Percentiles rank a stretch among this genome's conserved stretches.
phyloP scores from a whole-genome alignment of 345 rosid species.

The Ceriops tagal region DNA sequence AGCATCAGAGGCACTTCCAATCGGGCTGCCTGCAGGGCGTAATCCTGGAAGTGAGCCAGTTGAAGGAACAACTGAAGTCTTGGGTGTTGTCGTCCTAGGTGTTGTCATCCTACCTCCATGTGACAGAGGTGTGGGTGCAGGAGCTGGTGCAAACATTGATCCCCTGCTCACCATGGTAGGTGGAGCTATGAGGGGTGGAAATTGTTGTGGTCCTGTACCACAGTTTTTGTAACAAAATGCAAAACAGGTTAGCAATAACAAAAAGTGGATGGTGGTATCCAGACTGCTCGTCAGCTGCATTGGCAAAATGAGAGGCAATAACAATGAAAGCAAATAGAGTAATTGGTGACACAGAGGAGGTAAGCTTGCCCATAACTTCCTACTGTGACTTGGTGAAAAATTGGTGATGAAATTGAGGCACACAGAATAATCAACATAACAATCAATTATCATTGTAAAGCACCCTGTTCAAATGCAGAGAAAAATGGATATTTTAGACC shows the following conservation, averaged over 20 bases:
- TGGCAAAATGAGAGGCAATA: not conserved
- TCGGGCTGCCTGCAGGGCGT: constrained; percentile 52
- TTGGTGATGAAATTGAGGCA: too few species aligned
- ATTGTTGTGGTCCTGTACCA: constrained; percentile 65
- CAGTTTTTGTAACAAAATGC: constrained; percentile 13
- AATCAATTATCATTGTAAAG: too few species aligned
- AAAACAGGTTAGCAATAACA: not conserved
- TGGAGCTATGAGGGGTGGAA: constrained; percentile 70
- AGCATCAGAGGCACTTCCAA: constrained; percentile 50
- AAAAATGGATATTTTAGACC: too few species aligned
- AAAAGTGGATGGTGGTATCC: not conserved
- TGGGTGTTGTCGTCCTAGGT: constrained; percentile 47
- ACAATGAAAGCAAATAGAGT: not conserved
- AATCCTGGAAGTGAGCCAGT: constrained; percentile 58
- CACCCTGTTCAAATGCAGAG: too few species aligned
- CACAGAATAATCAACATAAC: too few species aligned
- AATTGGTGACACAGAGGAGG: not conserved
- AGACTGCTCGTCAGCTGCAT: not conserved
- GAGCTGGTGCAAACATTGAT: constrained; percentile 39
- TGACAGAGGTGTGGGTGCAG: constrained; percentile 57
- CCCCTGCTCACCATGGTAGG: constrained; percentile 61
- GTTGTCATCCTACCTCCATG: constrained; percentile 33
- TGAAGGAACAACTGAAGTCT: constrained; percentile 44
- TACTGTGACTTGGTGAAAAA: not conserved
- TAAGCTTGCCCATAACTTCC: not conserved